These are phyloP conservation scores for Phaeosphaeriaceae sp. DNA, from an alignment of 2,329 filamentous ascomycete genomes.

Conservation along the genomic window DNA sequence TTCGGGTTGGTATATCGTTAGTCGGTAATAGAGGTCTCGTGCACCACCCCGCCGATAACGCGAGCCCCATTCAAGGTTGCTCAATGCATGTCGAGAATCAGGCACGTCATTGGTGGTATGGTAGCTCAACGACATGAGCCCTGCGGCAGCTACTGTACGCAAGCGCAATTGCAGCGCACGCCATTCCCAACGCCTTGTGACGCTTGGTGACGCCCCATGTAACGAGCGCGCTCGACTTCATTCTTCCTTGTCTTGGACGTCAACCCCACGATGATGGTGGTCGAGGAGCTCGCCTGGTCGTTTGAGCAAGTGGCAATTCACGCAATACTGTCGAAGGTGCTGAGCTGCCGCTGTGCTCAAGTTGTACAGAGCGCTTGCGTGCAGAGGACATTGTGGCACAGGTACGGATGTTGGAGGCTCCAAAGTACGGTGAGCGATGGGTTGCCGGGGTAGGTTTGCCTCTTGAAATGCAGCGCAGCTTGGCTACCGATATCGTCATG, in stretches of 20 bases:
- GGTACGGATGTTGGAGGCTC: conserved; percentile 4
- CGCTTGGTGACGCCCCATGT: conserved; percentile 22
- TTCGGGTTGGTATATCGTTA: background rate
- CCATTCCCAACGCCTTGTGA: conserved; percentile 15
- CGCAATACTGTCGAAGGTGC: background rate
- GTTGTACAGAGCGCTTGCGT: conserved; percentile 5
- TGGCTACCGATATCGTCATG: conserved; percentile 20
- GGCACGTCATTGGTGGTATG: conserved; percentile 17
- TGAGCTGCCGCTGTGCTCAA: background rate
- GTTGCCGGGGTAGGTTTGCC: conserved; percentile 19
- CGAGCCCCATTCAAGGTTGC: conserved; percentile 7
- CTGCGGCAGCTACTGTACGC: background rate
- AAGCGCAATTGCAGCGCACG: background rate
- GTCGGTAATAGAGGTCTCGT: conserved; percentile 10
- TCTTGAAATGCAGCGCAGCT: conserved; percentile 16
- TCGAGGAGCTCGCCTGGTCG: background rate
- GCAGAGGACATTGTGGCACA: conserved; percentile 3
- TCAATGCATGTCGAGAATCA: conserved; percentile 23
- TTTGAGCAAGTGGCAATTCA: background rate
- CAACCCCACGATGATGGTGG: background rate
- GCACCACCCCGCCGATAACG: conserved; percentile 25
- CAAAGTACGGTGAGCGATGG: conserved; percentile 28
- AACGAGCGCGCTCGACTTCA: conserved; percentile 15
- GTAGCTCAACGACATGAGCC: conserved; percentile 16
- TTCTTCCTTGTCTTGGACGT: conserved; percentile 14